phyloP scores from a whole-genome alignment of 306 rosid genomes.

The Pterocarpus santalinus region DNA sequence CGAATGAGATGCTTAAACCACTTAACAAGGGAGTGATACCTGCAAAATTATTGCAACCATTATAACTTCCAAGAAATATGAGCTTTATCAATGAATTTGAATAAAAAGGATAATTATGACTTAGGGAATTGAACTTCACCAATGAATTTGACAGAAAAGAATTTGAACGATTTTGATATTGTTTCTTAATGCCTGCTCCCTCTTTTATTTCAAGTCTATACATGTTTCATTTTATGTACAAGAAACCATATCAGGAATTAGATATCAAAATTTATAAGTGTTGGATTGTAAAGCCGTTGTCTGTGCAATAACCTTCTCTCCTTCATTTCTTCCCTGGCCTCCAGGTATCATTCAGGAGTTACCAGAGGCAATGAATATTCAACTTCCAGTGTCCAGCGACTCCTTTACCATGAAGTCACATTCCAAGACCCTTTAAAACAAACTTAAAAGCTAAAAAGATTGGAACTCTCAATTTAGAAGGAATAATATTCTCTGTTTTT shows the following conservation, averaged over 20 bases:
- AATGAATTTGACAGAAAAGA: constrained; percentile 6
- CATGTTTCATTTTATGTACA: constrained; percentile 14
- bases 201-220: neutral
- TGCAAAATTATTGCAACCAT: constrained; percentile 53
- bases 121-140: neutral
- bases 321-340: constrained; percentile 15
- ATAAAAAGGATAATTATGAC: constrained; percentile 23
- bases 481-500: too few relatives aligned
- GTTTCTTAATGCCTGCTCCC: constrained; percentile 3
- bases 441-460: neutral
- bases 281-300: neutral
- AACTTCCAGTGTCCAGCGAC: constrained; percentile 11
- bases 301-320: constrained; percentile 6
- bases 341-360: constrained; percentile 3
- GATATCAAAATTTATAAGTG: neutral
- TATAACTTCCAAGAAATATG: constrained; percentile 31
- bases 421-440: constrained; percentile 34
- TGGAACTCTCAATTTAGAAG: too few relatives aligned
- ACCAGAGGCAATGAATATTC: constrained; percentile 23
- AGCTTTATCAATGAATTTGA: constrained; percentile 26
- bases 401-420: neutral
- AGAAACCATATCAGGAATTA: constrained; percentile 25
- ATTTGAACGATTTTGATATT: neutral
- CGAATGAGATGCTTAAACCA: constrained; percentile 69
- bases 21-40: constrained; percentile 69